These are phyloP conservation scores for Lophium mytilinum DNA, from an alignment of 495 filamentous ascomycete species.

Conservation along the genomic window DNA sequence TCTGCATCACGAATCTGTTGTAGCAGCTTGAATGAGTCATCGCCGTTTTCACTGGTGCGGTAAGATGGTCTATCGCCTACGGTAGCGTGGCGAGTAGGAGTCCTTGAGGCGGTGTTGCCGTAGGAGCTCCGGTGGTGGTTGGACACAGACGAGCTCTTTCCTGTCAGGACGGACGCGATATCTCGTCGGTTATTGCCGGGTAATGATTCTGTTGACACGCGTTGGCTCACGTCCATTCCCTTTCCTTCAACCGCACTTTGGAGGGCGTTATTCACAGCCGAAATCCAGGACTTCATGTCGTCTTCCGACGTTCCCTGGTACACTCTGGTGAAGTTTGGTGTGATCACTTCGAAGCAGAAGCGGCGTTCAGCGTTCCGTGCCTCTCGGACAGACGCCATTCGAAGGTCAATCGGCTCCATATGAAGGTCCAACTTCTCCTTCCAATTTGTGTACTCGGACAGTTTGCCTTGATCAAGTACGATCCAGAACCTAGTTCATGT, in stretches of 20 bases:
- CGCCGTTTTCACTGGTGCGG: constrained; percentile 58
- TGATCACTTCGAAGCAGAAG: constrained; percentile 98
- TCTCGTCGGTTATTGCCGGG: constrained; percentile 52
- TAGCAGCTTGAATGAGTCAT: constrained; percentile 75
- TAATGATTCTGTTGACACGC: constrained; percentile 34
- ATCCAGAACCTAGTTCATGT: constrained; percentile 77
- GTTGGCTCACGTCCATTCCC: constrained; percentile 38
- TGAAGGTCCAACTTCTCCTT: constrained; percentile 94
- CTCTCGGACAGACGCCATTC: constrained; percentile 93
- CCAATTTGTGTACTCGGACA: constrained; percentile 99
- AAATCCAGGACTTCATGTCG: constrained; percentile 96
- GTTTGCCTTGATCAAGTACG: constrained; percentile 87
- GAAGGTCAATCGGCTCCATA: constrained; percentile 96
- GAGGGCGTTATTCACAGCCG: constrained; percentile 91
- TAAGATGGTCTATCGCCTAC: constrained; percentile 81
- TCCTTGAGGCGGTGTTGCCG: constrained; percentile 44
- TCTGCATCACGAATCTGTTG: constrained; percentile 84
- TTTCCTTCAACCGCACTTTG: constrained; percentile 90
- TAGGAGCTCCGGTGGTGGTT: constrained; percentile 49
- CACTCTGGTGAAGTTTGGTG: constrained; percentile 89
- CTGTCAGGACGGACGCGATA: constrained; percentile 84
- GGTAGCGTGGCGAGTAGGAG: constrained; percentile 72
- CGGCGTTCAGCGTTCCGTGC: constrained; percentile 87
- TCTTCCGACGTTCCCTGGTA: constrained; percentile 98
- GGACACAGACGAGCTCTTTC: constrained; percentile 77